Conservation (phyloP, 1,139 yeast species). For the Blastobotrys serpentis region DNA sequence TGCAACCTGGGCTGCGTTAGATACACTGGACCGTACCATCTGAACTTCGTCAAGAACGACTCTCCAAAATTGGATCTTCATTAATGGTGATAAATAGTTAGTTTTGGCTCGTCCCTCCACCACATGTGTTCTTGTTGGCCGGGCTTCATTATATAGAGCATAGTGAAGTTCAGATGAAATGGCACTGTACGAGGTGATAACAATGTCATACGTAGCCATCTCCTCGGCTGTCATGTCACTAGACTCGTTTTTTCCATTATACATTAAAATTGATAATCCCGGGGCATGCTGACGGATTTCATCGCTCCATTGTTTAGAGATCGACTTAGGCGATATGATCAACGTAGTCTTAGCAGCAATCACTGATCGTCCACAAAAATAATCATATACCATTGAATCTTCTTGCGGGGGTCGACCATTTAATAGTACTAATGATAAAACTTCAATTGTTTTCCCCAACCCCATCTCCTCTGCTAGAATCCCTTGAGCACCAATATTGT, state of each 20-base stretch:
- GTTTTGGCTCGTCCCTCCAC: slow-evolving; percentile 12
- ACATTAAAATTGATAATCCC: slow-evolving; percentile 56
- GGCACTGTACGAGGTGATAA: slow-evolving; percentile 71
- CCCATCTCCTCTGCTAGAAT: slow-evolving; percentile 95
- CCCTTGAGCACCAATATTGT: slow-evolving; percentile 40
- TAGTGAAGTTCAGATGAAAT: slow-evolving; percentile 76
- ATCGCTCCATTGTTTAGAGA: slow-evolving; percentile 77
- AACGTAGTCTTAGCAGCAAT: slow-evolving; percentile 65
- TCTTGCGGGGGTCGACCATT: slow-evolving; percentile 49
- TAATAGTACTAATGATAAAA: slow-evolving; percentile 60
- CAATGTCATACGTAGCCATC: slow-evolving; percentile 64
- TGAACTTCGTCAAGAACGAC: slow-evolving; percentile 92
- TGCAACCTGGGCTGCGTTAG: slow-evolving; percentile 79
- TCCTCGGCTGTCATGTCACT: slow-evolving; percentile 44
- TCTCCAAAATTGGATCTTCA: slow-evolving; percentile 85
- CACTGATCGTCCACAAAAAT: slow-evolving; percentile 49
- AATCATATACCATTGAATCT: slow-evolving; percentile 37
- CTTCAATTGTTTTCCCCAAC: slow-evolving; percentile 87
- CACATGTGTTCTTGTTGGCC: slow-evolving; percentile 18
- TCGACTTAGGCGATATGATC: slow-evolving; percentile 81
- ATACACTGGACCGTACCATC: slow-evolving; percentile 73
- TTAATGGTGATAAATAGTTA: slow-evolving; percentile 62
- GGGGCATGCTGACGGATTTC: slow-evolving; percentile 65
- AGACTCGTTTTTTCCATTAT: slow-evolving; percentile 50
- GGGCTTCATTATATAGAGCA: slow-evolving; percentile 62